Percentiles rank a stretch among this genome's conserved stretches.
These are phyloP conservation scores for Ceratonia siliqua DNA, from an alignment of 306 rosid genomes.

Conservation along the genomic window DNA sequence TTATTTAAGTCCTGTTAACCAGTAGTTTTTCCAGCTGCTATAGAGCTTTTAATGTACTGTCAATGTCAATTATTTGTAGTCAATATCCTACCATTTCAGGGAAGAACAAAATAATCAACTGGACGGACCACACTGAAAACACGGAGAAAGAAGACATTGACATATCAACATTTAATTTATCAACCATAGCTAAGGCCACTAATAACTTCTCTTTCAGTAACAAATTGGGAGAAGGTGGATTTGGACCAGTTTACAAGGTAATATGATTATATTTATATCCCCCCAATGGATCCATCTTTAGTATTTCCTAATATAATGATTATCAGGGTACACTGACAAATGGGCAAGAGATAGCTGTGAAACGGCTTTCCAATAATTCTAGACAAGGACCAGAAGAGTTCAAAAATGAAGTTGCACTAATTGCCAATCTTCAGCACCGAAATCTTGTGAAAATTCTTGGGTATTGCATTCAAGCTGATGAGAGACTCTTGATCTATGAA, in stretches of 20 bases:
- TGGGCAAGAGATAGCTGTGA: constrained; percentile 35
- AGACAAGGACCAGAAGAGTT: constrained; percentile 40
- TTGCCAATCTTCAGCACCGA: constrained; percentile 34
- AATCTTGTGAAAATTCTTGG: constrained; percentile 32
- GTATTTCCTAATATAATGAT: neutral
- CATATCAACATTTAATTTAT: constrained; percentile 32
- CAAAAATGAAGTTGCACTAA: constrained; percentile 34
- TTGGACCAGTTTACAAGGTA: constrained; percentile 43
- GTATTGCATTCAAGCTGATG: constrained; percentile 26
- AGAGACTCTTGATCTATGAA: constrained; percentile 23
- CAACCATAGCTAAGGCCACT: constrained; percentile 30
- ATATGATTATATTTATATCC: neutral
- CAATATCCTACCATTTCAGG: neutral
- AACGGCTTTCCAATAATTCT: constrained; percentile 34
- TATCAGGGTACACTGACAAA: constrained; percentile 7
- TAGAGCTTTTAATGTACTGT: too few species aligned
- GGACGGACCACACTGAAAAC: neutral
- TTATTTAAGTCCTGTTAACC: too few species aligned
- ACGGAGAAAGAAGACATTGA: constrained; percentile 16
- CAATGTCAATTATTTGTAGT: too few species aligned
- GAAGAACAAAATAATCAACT: neutral
- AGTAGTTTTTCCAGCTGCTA: too few species aligned
- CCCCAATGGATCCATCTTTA: too few species aligned
- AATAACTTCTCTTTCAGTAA: constrained; percentile 29
- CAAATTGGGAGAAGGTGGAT: constrained; percentile 42